These are phyloP conservation scores for Steccherinum ochraceum DNA, from an alignment of 768 basidiomycete genomes.

Conservation along the genomic window DNA sequence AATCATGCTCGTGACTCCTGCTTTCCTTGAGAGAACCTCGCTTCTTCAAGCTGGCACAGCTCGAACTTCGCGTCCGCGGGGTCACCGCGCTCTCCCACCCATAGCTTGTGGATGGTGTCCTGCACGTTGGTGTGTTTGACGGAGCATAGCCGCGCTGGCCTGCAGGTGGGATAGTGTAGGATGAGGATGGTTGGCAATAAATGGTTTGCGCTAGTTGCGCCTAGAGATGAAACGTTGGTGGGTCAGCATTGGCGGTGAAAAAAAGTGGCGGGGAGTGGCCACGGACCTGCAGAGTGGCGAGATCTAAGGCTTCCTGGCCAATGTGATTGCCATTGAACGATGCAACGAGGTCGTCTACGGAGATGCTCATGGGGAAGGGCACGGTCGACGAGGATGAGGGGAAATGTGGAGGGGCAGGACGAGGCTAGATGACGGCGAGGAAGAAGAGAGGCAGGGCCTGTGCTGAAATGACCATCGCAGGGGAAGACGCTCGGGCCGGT, in stretches of 20 bases:
- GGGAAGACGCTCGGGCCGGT: slow-evolving; percentile 10
- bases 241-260: slow-evolving; percentile 6
- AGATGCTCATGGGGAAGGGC: slow-evolving; percentile 32
- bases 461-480: no score
- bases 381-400: background rate
- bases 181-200: slow-evolving; percentile 27
- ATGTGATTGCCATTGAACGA: slow-evolving; percentile 42
- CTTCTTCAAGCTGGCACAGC: slow-evolving; percentile 15
- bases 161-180: slow-evolving; percentile 9
- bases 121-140: slow-evolving; percentile 17
- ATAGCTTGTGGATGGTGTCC: slow-evolving; percentile 21
- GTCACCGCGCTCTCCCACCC: slow-evolving; percentile 18
- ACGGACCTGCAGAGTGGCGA: slow-evolving; percentile 40
- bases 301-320: slow-evolving; percentile 47
- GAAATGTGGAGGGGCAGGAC: background rate
- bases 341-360: slow-evolving; percentile 46
- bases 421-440: background rate
- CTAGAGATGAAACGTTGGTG: slow-evolving; percentile 18
- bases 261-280: slow-evolving; percentile 13
- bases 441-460: slow-evolving; percentile 1
- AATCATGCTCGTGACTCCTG: slow-evolving; percentile 14
- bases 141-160: slow-evolving; percentile 17
- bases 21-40: slow-evolving; percentile 19
- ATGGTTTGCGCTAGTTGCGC: slow-evolving; percentile 42
- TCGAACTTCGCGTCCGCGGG: slow-evolving; percentile 23